Base-by-base conservation (phyloP, 2,329 filamentous ascomycete genomes). In the Hirsutella thompsonii region DNA sequence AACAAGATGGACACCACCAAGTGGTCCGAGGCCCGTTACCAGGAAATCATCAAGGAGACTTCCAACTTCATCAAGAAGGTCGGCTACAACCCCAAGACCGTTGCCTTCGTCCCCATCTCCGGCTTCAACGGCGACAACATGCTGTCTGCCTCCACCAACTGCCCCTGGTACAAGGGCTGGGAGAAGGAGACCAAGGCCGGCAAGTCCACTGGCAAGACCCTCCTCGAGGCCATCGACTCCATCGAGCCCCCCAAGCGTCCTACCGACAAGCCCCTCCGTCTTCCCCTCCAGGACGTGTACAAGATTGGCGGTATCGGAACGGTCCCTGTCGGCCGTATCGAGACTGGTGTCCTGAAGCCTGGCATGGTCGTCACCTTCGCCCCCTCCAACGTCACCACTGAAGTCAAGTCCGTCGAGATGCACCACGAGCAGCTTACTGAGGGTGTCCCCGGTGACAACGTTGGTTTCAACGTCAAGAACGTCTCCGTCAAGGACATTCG, bases 391-490 rank as follows among this genome's bases (percentile, higher is more conserved):
- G 89, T 98, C 69, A 96, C 92, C 82, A 96, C 92, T 79, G 92
- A 98, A 86, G 92, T 96, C 81, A 98, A 98, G 88, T 96, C 90
- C 71, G 92, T 98, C 63, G 92, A 98, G 79, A 98, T 98, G 92
- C 90, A 95, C 82, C 90, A 96, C 88, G 87, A 95, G 79, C 89
- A 95, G 83, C 89, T 98, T 58, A 49, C 67, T 54, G 83, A 94
- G 80, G 92, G 92, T 85, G 64, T 85, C 55, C 92, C 92, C 64
- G 92, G 92, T 82, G 92, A 98, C 86, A 98, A 98, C 79, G 92
- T 98, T 69, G 92, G 92, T 62, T 98, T 98, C 89, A 98, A 98
- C 86, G 90, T 98, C 76, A 98, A 98, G 89, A 98, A 98, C 92
- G 92, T 98, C 63, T 96, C 92, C 71, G 92, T 98, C 76, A 98